These are phyloP conservation scores for Athelia sp. DNA, from an alignment of 1,284 basidiomycete genomes.

Conservation along the genomic window DNA sequence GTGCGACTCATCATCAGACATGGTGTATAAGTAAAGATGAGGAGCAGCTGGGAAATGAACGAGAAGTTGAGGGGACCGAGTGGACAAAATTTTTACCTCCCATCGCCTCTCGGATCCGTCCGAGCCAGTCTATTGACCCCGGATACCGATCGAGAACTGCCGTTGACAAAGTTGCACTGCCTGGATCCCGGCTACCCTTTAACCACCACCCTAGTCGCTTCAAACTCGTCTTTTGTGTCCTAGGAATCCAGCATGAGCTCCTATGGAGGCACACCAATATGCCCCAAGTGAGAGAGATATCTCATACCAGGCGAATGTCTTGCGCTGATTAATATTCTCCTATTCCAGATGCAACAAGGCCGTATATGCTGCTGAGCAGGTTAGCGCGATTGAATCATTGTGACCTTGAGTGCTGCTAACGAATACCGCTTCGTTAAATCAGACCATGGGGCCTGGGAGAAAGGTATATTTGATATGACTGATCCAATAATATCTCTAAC, in stretches of 20 bases:
- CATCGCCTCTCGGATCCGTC: slow-evolving; percentile 9
- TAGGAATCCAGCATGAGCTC: slow-evolving; percentile 45
- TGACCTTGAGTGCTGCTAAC: slow-evolving; percentile 5
- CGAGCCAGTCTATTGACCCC: slow-evolving; percentile 15
- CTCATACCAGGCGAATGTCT: background rate
- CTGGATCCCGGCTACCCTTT: no score
- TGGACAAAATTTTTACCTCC: slow-evolving; percentile 21
- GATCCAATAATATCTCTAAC: slow-evolving; percentile 1
- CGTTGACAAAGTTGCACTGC: background rate
- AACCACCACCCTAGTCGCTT: background rate
- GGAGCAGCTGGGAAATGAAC: slow-evolving; percentile 9
- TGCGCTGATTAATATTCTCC: background rate
- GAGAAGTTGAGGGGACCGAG: slow-evolving; percentile 15
- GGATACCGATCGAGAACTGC: no score
- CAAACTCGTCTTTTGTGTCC: background rate
- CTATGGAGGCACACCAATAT: slow-evolving; percentile 59
- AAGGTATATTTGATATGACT: slow-evolving; percentile 45
- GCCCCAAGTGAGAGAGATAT: slow-evolving; percentile 32
- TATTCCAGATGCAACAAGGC: slow-evolving; percentile 50
- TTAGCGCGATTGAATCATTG: slow-evolving; percentile 24
- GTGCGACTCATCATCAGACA: slow-evolving; percentile 91
- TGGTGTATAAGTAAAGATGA: slow-evolving; percentile 25
- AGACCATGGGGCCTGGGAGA: slow-evolving; percentile 77
- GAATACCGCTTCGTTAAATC: slow-evolving; percentile 15
- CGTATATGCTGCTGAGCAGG: slow-evolving; percentile 82